Evolutionary conservation across 2,329 filamentous ascomycete species (phyloP), one percentile per base, ranked within the genome.

Genomic region (Talaromyces sp.): DNA sequence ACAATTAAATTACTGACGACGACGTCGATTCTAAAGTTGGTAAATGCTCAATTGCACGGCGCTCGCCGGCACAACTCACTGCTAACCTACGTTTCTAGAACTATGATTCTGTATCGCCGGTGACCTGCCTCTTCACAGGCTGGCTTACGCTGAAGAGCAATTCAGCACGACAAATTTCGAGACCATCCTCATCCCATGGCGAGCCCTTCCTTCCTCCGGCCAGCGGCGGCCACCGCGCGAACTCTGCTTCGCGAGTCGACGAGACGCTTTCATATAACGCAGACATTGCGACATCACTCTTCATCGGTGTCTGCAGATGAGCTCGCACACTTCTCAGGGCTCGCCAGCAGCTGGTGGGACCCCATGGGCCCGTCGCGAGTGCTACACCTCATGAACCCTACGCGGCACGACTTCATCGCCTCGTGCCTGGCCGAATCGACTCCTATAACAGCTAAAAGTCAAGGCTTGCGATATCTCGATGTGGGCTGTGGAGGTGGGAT

Each of bases 261-360:
- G 39, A 59, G 42, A 56, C 36, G 25, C 17, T 44, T 22, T 28
- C 36, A 47, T n/a, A 25, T 22, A n/a, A 49, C 22, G 22, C 60
- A 62, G 25, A n/a, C 57, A 49, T n/a, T 56, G 55, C 71, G 71
- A 63, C 62, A 65, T 10, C 72, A 75, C 62, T 73, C 73, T 52
- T 96, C 89, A 55, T 92, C 91, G 60, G 91, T 99, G 77, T 96
- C 96, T 70, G 85, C 90, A 58, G 85, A 88, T 67, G 93, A 99
- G 80, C 86, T 99, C 66, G 90, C 90, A 19, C 95, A 99, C 81
- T 99, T 99, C 84, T 92, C 92, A 71, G 87, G 87, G 65, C 91
- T 99, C 70, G 95, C 95, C 66, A 91, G 90, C 66, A 89, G 89
- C 70, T 99, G 95, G 95, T 99, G 95, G 95, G 93, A 98, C 77